Percentiles rank a stretch among this genome's conserved stretches.
Evolutionary conservation across 2,329 filamentous ascomycete species (phyloP).

Genomic region (Sporothrix inflata): DNA sequence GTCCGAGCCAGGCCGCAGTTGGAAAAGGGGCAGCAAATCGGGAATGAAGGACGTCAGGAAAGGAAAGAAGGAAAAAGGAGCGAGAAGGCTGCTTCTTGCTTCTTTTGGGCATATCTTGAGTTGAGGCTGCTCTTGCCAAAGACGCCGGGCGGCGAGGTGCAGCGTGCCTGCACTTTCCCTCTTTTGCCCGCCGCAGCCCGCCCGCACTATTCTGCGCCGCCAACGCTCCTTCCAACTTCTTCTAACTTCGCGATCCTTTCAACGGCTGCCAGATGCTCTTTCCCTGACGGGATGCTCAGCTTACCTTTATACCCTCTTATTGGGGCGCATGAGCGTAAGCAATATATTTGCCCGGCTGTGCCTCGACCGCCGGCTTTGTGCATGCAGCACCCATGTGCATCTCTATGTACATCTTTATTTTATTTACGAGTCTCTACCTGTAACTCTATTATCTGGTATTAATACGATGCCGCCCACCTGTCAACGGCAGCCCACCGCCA

Average conservation of each 20-base stretch:
- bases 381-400: too few relatives aligned
- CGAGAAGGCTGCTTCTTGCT: not conserved
- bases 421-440: too few relatives aligned
- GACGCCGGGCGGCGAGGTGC: not conserved
- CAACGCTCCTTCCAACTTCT: not conserved
- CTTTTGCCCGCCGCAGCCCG: not conserved
- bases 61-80: not conserved
- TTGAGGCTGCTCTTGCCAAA: not conserved
- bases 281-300: not conserved
- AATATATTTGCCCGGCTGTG: not conserved
- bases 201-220: not conserved
- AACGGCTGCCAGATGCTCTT: not conserved
- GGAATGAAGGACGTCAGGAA: not conserved
- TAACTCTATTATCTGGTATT: too few relatives aligned
- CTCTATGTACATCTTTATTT: too few relatives aligned
- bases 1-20: too few relatives aligned
- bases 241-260: not conserved
- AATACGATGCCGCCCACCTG: too few relatives aligned
- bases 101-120: not conserved
- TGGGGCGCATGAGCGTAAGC: not conserved
- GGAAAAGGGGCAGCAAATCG: too few relatives aligned
- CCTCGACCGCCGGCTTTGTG: too few relatives aligned
- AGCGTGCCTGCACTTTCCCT: slow-evolving; percentile 3
- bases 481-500: too few relatives aligned
- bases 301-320: not conserved